Evolutionary conservation across 2,329 filamentous ascomycete species (phyloP).

Genomic region (Onygena corvina): DNA sequence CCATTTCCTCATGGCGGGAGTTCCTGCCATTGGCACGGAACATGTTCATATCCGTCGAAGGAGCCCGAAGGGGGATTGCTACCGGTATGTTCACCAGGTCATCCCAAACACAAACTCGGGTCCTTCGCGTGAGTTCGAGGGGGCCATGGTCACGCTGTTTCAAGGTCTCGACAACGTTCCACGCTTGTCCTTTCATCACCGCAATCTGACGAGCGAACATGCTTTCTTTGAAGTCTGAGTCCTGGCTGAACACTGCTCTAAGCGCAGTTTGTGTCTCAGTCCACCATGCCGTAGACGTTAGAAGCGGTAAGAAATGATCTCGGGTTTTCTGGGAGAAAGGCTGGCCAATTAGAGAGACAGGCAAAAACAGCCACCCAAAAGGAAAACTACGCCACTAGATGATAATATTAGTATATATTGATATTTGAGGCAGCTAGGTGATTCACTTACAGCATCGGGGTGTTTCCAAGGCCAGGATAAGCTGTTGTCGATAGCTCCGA

Average conservation of each 20-base stretch:
- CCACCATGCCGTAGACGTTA: slow-evolving; percentile 96
- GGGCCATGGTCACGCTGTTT: slow-evolving; percentile 89
- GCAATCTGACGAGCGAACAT: slow-evolving; percentile 99
- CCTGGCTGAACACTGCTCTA: slow-evolving; percentile 76
- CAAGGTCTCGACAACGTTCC: slow-evolving; percentile 96
- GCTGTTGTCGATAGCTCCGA: slow-evolving; percentile 96
- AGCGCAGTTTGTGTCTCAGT: slow-evolving; percentile 80
- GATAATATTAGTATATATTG: slow-evolving; percentile 17
- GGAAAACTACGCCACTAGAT: slow-evolving; percentile 68
- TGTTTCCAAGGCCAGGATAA: slow-evolving; percentile 99
- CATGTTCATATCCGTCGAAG: slow-evolving; percentile 72
- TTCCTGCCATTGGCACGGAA: slow-evolving; percentile 44
- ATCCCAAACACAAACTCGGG: slow-evolving; percentile 94
- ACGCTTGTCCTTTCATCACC: slow-evolving; percentile 98
- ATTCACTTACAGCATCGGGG: slow-evolving; percentile 60
- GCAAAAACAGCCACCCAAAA: slow-evolving; percentile 95
- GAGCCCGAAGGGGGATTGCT: slow-evolving; percentile 74
- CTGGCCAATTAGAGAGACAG: slow-evolving; percentile 87
- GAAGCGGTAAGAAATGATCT: slow-evolving; percentile 86
- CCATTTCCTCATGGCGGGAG: slow-evolving; percentile 63
- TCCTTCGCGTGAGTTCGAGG: slow-evolving; percentile 77
- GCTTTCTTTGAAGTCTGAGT: slow-evolving; percentile 91
- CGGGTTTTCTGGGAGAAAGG: slow-evolving; percentile 91
- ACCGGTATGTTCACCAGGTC: slow-evolving; percentile 93
- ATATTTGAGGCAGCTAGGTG: slow-evolving; percentile 24